Evolutionary conservation across 2,329 filamentous ascomycete genomes (phyloP), one percentile per base, ranked within the genome.

Genomic region (Colletotrichum sp.): DNA sequence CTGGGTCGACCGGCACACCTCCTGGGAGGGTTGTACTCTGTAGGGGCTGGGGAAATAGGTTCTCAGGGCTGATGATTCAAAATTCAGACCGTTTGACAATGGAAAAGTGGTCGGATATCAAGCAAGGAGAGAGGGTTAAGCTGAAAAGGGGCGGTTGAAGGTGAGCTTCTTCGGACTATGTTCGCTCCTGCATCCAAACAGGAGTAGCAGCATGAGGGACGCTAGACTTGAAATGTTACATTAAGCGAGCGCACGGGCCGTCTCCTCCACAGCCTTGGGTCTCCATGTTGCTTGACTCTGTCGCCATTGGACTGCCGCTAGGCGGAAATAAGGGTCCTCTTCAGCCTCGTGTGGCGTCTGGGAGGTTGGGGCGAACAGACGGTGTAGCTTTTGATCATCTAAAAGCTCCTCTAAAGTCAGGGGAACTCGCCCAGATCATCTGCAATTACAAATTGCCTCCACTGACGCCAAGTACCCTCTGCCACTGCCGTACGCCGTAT

Each of bases 121-220:
- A 67, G 66, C 71, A 64, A 76, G 74, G 67, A 76, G 63, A 71
- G 72, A 76, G 71, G 39, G 60, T 74, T 71, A 73, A 73, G 65
- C 71, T 70, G 74, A 76, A 77, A 76, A 68, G 76, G 76, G 76
- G 76, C 74, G 66, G 67, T 76, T 69, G 74, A 77, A 71, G 76
- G 74, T 77, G 76, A 77, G 76, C 73, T 76, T 76, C 64, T 72
- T 77, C 65, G 30, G 68, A 68, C 75, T 73, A 76, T 74, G 69
- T 77, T 77, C 73, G 74, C 74, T 76, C 74, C 70, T 76, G 70
- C 74, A 76, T 73, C 74, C 65, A 73, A 70, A 71, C 68, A 77
- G 76, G 74, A 76, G 73, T 72, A 66, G 68, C 63, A 67, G 76
- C 74, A 75, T 74, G 34, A 76, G 67, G 61, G 61, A 44, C 76